Evolutionary conservation across 208 protist genomes (phyloP).

Genomic region (Herpetomonas tarakana): DNA sequence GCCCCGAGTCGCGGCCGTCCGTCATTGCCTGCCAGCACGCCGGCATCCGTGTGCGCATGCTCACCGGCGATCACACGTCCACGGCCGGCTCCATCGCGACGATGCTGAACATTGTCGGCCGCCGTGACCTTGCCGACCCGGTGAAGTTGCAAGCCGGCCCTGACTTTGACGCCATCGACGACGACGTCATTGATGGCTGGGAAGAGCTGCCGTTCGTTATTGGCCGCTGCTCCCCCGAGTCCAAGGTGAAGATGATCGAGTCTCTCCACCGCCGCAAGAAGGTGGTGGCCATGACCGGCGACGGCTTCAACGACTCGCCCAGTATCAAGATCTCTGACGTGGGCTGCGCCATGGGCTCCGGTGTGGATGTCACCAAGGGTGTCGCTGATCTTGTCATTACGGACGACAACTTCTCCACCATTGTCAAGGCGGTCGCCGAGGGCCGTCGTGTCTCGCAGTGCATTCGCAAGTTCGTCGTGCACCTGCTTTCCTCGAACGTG

Average conservation of each 20-base stretch:
- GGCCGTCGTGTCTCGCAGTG: constrained; percentile 84
- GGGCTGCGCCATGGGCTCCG: constrained; percentile 96
- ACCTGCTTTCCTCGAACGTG: constrained; percentile 87
- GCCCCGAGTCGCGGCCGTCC: constrained; percentile 78
- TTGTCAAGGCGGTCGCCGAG: constrained; percentile 93
- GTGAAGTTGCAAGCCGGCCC: constrained; percentile 72
- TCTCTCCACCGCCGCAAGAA: constrained; percentile 72
- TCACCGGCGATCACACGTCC: constrained; percentile 88
- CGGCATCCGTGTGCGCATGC: constrained; percentile 88
- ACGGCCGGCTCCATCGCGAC: constrained; percentile 86
- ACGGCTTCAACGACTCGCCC: constrained; percentile 97
- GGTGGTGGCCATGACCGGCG: constrained; percentile 90
- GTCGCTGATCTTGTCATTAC: constrained; percentile 94
- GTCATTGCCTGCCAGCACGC: constrained; percentile 87
- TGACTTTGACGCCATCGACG: constrained; percentile 77
- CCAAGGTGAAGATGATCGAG: constrained; percentile 92
- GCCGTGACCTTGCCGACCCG: constrained; percentile 52
- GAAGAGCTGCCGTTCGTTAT: constrained; percentile 82
- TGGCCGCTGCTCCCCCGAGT: constrained; percentile 86
- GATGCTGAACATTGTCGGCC: constrained; percentile 84
- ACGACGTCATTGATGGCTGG: constrained; percentile 63
- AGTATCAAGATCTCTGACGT: constrained; percentile 95
- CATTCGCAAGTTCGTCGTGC: constrained; percentile 89
- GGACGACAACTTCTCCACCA: constrained; percentile 99
- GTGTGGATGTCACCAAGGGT: constrained; percentile 96